Evolutionary conservation across 179 eudicot genomes (phyloP).

Genomic region (Nepenthes alata): DNA sequence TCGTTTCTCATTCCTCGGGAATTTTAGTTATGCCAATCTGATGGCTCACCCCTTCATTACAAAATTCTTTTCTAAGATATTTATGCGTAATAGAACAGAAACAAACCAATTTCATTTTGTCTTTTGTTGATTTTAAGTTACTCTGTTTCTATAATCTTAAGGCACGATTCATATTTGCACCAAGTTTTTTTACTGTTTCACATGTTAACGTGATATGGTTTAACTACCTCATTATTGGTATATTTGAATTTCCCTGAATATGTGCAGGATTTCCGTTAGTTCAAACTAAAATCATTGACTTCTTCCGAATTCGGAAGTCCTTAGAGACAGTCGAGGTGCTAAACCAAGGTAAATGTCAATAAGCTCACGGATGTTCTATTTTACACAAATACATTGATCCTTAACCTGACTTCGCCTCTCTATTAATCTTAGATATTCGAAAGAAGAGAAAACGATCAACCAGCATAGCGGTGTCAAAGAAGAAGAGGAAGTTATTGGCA

Average conservation of each 20-base stretch:
- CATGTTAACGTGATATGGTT: not conserved
- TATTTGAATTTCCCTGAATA: not conserved
- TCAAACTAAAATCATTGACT: conserved; percentile 93
- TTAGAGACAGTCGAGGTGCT: conserved; percentile 21
- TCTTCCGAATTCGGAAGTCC: conserved; percentile 74
- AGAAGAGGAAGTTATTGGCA: conserved; percentile 72
- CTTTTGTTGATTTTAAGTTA: no score
- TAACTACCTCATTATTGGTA: not conserved
- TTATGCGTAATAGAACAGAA: no score
- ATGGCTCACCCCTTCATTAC: no score
- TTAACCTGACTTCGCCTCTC: not conserved
- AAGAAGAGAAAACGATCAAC: conserved; percentile 53
- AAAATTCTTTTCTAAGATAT: no score
- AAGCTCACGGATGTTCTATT: not conserved
- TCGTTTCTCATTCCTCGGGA: no score
- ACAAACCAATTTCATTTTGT: no score
- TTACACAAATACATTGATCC: not conserved
- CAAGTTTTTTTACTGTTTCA: no score
- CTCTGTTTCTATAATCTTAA: no score
- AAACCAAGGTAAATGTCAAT: conserved; percentile 32
- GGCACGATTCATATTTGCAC: no score
- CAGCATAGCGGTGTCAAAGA: conserved; percentile 38
- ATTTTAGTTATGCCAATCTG: no score
- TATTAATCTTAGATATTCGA: conserved; percentile 23
- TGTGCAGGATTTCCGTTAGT: conserved; percentile 69